Conservation (phyloP, 345 rosid genomes). For the Gossypium thurberi region DNA sequence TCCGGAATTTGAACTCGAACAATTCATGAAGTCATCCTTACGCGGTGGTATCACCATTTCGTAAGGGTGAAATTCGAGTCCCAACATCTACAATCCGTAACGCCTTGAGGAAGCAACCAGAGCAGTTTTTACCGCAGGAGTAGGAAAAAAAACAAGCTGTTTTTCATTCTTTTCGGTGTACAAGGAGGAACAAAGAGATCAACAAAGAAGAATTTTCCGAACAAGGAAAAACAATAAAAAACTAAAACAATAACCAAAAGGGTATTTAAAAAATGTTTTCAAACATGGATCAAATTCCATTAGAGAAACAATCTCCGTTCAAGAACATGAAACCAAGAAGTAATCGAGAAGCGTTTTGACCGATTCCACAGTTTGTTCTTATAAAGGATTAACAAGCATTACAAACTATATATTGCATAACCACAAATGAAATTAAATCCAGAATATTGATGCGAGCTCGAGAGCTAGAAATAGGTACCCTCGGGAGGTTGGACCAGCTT, state of each 20-base stretch:
- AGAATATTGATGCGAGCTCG: slow-evolving; percentile 15
- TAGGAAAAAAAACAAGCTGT: too few relatives aligned
- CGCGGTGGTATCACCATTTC: too few relatives aligned
- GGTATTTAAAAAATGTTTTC: slow-evolving; percentile 1
- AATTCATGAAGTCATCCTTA: too few relatives aligned
- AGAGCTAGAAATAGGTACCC: slow-evolving; percentile 68
- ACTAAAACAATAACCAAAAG: not conserved
- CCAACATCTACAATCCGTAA: too few relatives aligned
- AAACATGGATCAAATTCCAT: not conserved
- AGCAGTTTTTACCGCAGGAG: too few relatives aligned
- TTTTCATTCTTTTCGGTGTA: not conserved
- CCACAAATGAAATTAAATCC: slow-evolving; percentile 27
- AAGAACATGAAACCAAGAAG: slow-evolving; percentile 28
- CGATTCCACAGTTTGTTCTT: slow-evolving; percentile 32
- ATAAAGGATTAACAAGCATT: slow-evolving; percentile 34
- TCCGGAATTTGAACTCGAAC: too few relatives aligned
- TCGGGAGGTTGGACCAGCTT: slow-evolving; percentile 83
- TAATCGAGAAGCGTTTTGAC: slow-evolving; percentile 29
- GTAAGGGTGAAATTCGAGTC: too few relatives aligned
- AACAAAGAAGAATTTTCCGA: not conserved
- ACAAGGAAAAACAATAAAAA: not conserved
- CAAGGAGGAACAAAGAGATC: not conserved
- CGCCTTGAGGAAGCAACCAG: too few relatives aligned
- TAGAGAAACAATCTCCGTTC: not conserved
- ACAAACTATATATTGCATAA: slow-evolving; percentile 40